Evolutionary conservation across 2,329 filamentous ascomycete species (phyloP).

Genomic region (Botrytis porri): DNA sequence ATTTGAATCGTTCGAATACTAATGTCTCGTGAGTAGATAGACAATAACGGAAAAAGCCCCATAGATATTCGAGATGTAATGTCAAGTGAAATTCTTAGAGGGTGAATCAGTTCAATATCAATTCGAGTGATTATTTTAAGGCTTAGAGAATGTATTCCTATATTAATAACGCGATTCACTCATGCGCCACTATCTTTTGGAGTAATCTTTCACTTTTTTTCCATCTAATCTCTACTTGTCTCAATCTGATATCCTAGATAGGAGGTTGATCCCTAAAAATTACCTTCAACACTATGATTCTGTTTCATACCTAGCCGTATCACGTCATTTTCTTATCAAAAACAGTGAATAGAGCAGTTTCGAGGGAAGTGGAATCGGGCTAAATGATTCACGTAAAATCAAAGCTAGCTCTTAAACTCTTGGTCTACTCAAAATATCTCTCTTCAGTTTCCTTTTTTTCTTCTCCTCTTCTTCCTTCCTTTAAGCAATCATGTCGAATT

Average conservation of each 20-base stretch:
- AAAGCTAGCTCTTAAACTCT: background rate
- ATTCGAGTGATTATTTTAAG: background rate
- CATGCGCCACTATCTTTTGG: rapidly evolving
- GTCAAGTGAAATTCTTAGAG: too few species aligned
- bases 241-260: too few species aligned
- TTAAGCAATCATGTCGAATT: background rate
- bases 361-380: background rate
- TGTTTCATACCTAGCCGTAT: background rate
- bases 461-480: background rate
- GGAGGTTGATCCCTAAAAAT: background rate
- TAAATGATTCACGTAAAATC: background rate
- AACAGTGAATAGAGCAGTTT: background rate
- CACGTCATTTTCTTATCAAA: background rate
- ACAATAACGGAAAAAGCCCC: background rate
- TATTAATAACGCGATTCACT: background rate
- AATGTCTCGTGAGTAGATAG: background rate
- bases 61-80: background rate
- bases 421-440: background rate
- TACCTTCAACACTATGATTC: background rate
- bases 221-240: background rate
- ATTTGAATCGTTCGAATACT: background rate
- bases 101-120: too few species aligned
- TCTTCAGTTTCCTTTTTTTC: background rate
- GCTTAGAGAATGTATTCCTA: background rate
- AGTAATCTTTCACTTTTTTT: too few species aligned